Base-by-base conservation (phyloP, 2,329 filamentous ascomycete genomes). In the Pyrenochaeta sp. region DNA sequence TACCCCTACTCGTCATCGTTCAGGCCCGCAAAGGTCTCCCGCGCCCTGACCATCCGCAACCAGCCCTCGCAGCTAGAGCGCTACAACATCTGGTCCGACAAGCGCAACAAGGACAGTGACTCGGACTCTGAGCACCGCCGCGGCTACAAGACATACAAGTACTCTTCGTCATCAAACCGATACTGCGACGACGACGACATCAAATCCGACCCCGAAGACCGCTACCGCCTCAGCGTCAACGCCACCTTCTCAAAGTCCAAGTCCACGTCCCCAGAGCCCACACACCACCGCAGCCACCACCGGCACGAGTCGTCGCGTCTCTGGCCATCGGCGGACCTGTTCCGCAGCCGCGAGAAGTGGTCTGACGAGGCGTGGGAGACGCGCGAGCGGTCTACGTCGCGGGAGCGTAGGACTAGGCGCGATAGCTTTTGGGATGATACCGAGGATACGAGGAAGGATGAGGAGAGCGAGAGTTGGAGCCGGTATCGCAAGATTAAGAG, bases 1-100 rank as follows among this genome's bases (percentile, higher is more conserved):
- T 66, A 63, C 28, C 61, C 62, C 34, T 58, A 62, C 43, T 48
- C 58, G 1, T 39, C 48, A 22, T 40, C 45, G 20, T 51, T 54
- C 40, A 51, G 46, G 7, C 43, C 50, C 8, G 35, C 34, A 24
- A 51, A 58, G 35, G 40, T 54, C n/a, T 65, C 59, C 6, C 61
- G 59, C 28, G 55, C 63, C 35, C 51, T 67, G 8, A 60, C 60
- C 27, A 45, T 62, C 27, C 63, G 58, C 40, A 28, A 54, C 34
- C 53, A 59, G 22, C 61, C 66, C 34, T 55, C 51, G 35, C 55
- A 60, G 34, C 51, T 67, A 13, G 62, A 68, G 44, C 65, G 66
- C 38, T 69, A 65, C 55, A 66, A 66, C 43, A 51, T 69, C 51
- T 66, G 61, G 58, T 58, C 53, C 13, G 50, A 53, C 31, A 42